phyloP scores from a whole-genome alignment of 2,329 filamentous ascomycete species.

The Mollisia scopiformis region DNA sequence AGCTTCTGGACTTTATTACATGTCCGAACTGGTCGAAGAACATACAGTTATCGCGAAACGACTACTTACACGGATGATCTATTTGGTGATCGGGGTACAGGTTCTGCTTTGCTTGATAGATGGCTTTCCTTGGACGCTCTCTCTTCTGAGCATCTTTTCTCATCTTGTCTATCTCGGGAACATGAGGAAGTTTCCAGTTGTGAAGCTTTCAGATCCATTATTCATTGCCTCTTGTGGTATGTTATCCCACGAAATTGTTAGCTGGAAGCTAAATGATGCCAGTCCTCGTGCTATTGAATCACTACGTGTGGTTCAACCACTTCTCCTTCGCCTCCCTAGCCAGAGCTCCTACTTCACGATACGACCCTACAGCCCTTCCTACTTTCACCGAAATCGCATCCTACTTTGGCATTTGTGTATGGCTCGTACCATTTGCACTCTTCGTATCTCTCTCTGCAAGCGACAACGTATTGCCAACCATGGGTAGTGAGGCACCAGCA shows the following conservation, averaged over 20 bases:
- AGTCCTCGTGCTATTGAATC: conserved; percentile 85
- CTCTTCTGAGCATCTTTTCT: conserved; percentile 74
- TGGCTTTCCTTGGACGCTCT: conserved; percentile 78
- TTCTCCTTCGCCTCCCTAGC: conserved; percentile 70
- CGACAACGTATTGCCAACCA: conserved; percentile 92
- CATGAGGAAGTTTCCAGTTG: conserved; percentile 72
- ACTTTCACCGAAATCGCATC: conserved; percentile 93
- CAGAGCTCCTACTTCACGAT: conserved; percentile 60
- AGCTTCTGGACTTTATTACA: conserved; percentile 98
- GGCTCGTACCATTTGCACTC: conserved; percentile 92
- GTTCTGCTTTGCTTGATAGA: conserved; percentile 77
- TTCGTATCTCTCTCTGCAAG: conserved; percentile 94
- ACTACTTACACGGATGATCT: conserved; percentile 84
- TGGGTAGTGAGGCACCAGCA: conserved; percentile 71
- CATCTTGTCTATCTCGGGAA: conserved; percentile 90
- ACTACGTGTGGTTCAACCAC: conserved; percentile 94
- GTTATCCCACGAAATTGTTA: conserved; percentile 30
- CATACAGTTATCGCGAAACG: conserved; percentile 92
- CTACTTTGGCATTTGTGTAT: conserved; percentile 95
- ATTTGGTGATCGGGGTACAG: conserved; percentile 76
- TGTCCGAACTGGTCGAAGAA: conserved; percentile 97
- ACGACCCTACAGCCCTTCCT: conserved; percentile 68
- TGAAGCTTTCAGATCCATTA: conserved; percentile 84
- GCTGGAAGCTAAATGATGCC: conserved; percentile 23
- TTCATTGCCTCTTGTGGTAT: conserved; percentile 83